Base-by-base conservation (phyloP, 352 stramenopile genomes). In the Phytopythium chamaehyphon region DNA sequence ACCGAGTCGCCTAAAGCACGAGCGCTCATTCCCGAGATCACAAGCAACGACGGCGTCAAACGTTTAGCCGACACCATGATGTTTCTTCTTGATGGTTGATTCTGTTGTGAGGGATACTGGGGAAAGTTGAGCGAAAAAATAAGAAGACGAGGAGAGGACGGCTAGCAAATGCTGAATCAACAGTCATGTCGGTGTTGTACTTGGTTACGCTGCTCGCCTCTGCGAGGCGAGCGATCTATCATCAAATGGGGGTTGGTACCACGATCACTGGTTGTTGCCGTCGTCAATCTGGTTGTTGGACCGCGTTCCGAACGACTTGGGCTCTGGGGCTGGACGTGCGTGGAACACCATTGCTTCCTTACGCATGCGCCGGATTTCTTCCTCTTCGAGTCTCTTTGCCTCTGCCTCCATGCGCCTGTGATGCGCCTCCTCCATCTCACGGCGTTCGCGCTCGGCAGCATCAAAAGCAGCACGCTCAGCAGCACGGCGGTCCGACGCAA, bases 321-420 rank as follows among this genome's bases (percentile, higher is more conserved):
- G 21, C 8, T 71, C 66, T 26, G 76, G 77, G 44, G 74, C 73
- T 6, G 81, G 81, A 2, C 76, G 81, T 0, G 81, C 81, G 38
- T 86, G 77, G 56, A 92, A 92, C 61, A 73, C 71, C 54, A 92
- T 74, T 23, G 88, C 67, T 49, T 88, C 74, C n/a, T 69, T 73
- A 19, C 81, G 81, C 43, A 92, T 43, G 2, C 68, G 73, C 49
- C 80, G 84, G 54, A 92, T 77, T 52, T 89, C 75, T 23, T 88
- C 78, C 26, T 88, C 78, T 33, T 88, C 64, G 5, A 63, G 50
- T 33, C 73, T 78, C 8, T 61, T 62, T 18, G 69, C 51, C 38
- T 88, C 76, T 23, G 75, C 67, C 18, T 88, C 72, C 52, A 66
- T 44, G 16, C 83, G 68, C 38, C 76, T 39, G 47, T 69, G 73